These are phyloP conservation scores for Rhynchosporium graminicola DNA, from an alignment of 2,329 filamentous ascomycete genomes.

Conservation along the genomic window DNA sequence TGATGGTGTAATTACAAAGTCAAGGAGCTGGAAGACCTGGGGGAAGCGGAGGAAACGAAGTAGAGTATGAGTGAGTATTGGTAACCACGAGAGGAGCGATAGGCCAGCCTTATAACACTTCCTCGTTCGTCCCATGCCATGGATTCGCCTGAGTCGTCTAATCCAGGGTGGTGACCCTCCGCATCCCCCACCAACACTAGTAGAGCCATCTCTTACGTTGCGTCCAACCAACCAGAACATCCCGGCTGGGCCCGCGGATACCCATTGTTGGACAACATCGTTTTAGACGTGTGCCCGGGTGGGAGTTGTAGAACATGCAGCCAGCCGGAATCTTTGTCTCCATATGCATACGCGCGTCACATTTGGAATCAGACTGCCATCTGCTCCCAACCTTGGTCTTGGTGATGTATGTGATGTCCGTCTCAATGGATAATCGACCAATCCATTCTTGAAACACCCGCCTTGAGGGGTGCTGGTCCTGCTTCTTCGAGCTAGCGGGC, in stretches of 20 bases:
- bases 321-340: no score
- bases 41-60: constrained; percentile 5
- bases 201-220: constrained; percentile 24
- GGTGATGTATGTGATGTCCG: not conserved
- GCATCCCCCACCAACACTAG: constrained; percentile 30
- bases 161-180: not conserved
- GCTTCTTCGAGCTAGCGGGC: constrained; percentile 9
- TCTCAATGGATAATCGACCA: constrained; percentile 1
- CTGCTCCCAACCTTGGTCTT: not conserved
- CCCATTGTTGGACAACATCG: constrained; percentile 9
- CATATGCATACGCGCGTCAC: not conserved
- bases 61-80: constrained; percentile 6
- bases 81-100: constrained; percentile 23
- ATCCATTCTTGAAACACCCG: not conserved
- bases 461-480: constrained; percentile 8
- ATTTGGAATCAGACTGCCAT: not conserved
- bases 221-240: constrained; percentile 23
- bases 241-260: constrained; percentile 26
- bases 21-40: constrained; percentile 11
- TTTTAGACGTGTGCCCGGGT: not conserved
- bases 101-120: constrained; percentile 28
- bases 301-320: no score
- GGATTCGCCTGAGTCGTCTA: constrained; percentile 20
- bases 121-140: constrained; percentile 12
- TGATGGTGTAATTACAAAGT: not conserved